These are phyloP conservation scores for Candida tibetensis DNA, from an alignment of 805 yeast genomes.

Conservation along the genomic window DNA sequence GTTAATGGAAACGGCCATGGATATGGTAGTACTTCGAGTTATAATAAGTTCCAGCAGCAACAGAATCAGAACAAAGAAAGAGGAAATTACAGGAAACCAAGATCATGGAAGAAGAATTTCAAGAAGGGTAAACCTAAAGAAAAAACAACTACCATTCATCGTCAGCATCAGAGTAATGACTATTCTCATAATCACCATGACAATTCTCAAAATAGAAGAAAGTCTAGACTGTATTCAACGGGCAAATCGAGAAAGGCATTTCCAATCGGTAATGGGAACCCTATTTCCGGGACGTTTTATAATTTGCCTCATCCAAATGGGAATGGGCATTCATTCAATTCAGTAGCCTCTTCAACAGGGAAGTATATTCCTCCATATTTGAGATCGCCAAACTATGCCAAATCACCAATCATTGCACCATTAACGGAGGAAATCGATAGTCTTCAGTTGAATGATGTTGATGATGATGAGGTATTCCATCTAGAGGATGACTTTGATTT, in stretches of 20 bases:
- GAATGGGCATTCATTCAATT: neutral
- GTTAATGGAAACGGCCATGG: conserved; percentile 7
- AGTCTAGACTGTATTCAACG: conserved; percentile 14
- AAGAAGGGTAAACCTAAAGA: conserved; percentile 7
- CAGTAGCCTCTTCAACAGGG: conserved; percentile 17
- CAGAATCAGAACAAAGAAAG: conserved; percentile 6
- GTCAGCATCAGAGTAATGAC: conserved; percentile 4
- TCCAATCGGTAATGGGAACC: conserved; percentile 1
- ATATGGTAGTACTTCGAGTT: conserved; percentile 3
- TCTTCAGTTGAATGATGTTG: conserved; percentile 26
- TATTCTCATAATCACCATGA: neutral
- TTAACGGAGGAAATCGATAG: conserved; percentile 37
- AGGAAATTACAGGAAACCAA: conserved; percentile 20
- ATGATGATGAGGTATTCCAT: conserved; percentile 38
- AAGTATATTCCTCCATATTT: conserved; percentile 43
- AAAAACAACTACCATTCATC: conserved; percentile 3
- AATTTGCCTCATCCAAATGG: conserved; percentile 6
- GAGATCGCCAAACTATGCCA: conserved; percentile 34
- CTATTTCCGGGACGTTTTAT: conserved; percentile 3
- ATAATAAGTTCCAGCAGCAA: conserved; percentile 4
- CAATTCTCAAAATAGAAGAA: conserved; percentile 7
- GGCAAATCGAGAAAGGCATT: conserved; percentile 7
- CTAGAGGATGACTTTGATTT: conserved; percentile 39
- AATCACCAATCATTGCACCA: conserved; percentile 33
- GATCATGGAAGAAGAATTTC: conserved; percentile 27